A percentile compares a stretch with the other conserved stretches of the same genome.
phyloP scores from a whole-genome alignment of 352 stramenopile genomes.

The Pythium guiyangense region DNA sequence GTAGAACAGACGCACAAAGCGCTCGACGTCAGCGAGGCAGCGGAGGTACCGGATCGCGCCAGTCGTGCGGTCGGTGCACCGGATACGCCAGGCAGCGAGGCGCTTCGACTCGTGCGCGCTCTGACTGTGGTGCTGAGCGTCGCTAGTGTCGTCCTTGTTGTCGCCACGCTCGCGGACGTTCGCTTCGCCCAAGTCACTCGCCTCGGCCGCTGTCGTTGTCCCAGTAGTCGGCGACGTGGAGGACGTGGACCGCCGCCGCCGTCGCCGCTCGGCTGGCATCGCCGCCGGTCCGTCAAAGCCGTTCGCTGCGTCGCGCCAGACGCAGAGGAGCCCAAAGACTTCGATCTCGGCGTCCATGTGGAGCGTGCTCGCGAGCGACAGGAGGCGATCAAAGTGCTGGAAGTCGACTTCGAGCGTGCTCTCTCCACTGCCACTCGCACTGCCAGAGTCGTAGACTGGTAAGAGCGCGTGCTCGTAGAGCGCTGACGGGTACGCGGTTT shows the following conservation, averaged over 20 bases:
- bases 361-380: conserved; percentile 40
- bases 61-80: conserved; percentile 49
- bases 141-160: conserved; percentile 6
- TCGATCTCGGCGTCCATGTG: conserved; percentile 67
- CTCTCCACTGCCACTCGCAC: neutral
- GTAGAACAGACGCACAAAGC: conserved; percentile 63
- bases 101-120: conserved; percentile 15
- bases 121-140: conserved; percentile 2
- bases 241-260: neutral
- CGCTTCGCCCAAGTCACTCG: neutral
- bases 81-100: conserved; percentile 67
- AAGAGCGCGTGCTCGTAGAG: conserved; percentile 69
- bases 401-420: conserved; percentile 45
- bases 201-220: neutral
- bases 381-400: conserved; percentile 61
- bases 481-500: conserved; percentile 57
- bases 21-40: conserved; percentile 48
- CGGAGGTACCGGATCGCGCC: conserved; percentile 58
- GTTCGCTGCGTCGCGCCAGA: conserved; percentile 54
- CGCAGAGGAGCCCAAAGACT: conserved; percentile 65
- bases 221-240: conserved; percentile 8
- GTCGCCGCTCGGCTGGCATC: conserved; percentile 5
- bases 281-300: conserved; percentile 54
- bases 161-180: neutral
- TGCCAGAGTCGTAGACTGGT: conserved; percentile 27